Evolutionary conservation across 2,329 filamentous ascomycete genomes (phyloP).

Genomic region (Monilinia fructicola): DNA sequence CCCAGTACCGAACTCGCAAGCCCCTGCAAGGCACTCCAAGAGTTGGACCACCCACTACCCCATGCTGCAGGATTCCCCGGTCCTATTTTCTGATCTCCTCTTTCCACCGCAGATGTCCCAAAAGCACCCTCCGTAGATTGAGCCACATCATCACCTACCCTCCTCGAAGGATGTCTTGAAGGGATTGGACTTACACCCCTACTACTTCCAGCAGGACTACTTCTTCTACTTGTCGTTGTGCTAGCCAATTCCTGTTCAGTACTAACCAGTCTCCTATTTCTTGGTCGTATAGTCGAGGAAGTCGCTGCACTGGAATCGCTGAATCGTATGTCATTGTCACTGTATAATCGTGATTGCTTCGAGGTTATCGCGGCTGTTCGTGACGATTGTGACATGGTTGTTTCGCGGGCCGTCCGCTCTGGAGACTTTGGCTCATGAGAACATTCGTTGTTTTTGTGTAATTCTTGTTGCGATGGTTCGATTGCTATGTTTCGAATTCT

Average conservation of each 20-base stretch:
- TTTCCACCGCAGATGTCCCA: conserved; percentile 14
- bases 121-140: conserved; percentile 10
- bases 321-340: conserved; percentile 18
- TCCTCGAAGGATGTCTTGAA: conserved; percentile 42
- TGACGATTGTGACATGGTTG: conserved; percentile 25
- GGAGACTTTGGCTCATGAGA: conserved; percentile 32
- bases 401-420: conserved; percentile 32
- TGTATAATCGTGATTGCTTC: conserved; percentile 23
- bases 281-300: conserved; percentile 34
- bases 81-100: conserved; percentile 5
- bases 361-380: conserved; percentile 29
- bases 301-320: conserved; percentile 16
- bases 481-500: conserved; percentile 4
- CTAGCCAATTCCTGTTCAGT: conserved; percentile 39
- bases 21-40: conserved; percentile 39
- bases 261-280: conserved; percentile 37
- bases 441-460: conserved; percentile 24
- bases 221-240: conserved; percentile 38
- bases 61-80: conserved; percentile 21
- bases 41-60: conserved; percentile 35
- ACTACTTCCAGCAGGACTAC: conserved; percentile 42
- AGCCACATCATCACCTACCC: conserved; percentile 16
- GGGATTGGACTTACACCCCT: conserved; percentile 53
- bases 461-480: not conserved
- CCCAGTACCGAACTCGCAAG: conserved; percentile 41